A percentile compares a stretch with the other conserved stretches of the same genome.
Conservation (phyloP, 1,284 basidiomycete genomes). For the Cryptococcus hybrid region DNA sequence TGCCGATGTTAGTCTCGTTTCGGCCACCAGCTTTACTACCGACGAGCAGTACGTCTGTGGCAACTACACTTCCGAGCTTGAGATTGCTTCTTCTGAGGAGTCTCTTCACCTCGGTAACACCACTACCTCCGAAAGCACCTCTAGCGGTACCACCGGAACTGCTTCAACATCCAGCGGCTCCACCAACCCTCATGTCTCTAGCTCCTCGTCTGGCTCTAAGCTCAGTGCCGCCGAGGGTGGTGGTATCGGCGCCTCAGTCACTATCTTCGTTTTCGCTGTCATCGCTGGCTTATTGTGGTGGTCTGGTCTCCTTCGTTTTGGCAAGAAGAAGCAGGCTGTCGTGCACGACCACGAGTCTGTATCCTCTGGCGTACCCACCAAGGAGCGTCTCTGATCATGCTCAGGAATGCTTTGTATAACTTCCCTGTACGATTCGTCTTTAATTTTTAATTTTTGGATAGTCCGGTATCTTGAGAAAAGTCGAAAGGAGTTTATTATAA, state of each 20-base stretch:
- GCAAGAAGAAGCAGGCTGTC: slow-evolving; percentile 12
- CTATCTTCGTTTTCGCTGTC: slow-evolving; percentile 10
- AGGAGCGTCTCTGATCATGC: not conserved
- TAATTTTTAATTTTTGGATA: no score
- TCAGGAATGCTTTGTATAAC: no score
- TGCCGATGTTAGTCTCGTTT: slow-evolving; percentile 31
- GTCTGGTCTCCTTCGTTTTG: slow-evolving; percentile 10
- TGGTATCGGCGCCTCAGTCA: slow-evolving; percentile 19
- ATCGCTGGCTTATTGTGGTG: slow-evolving; percentile 6
- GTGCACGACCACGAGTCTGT: not conserved
- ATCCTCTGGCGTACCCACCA: not conserved
- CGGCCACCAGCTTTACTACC: slow-evolving; percentile 6
- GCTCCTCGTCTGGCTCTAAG: slow-evolving; percentile 1
- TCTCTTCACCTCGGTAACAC: slow-evolving; percentile 3
- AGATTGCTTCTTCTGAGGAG: slow-evolving; percentile 9
- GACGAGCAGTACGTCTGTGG: slow-evolving; percentile 17
- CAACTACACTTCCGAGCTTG: slow-evolving; percentile 16
- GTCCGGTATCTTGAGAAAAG: no score
- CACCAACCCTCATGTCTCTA: not conserved
- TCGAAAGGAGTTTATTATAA: no score
- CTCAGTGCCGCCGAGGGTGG: slow-evolving; percentile 16
- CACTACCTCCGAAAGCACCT: not conserved
- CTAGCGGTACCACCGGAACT: not conserved
- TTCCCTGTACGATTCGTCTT: no score
- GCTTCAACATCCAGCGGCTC: not conserved